Evolutionary conservation across 208 protist species (phyloP).

Genomic region (Crithidia acanthocephali): DNA sequence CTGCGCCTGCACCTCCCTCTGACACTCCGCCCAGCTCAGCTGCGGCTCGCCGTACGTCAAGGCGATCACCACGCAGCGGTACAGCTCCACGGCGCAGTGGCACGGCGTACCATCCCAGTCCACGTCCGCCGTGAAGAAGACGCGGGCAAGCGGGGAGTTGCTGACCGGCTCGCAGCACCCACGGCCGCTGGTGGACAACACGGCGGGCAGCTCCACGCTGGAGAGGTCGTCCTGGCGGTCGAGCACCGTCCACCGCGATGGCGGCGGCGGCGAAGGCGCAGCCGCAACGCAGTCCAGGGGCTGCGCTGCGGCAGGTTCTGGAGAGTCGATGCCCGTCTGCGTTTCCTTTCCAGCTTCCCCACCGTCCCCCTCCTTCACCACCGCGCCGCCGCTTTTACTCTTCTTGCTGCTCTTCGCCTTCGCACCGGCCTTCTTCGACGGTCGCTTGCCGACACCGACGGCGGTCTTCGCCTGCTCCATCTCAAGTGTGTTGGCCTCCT

Average conservation of each 20-base stretch:
- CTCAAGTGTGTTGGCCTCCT: constrained; percentile 35
- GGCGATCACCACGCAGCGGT: constrained; percentile 64
- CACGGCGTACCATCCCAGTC: constrained; percentile 59
- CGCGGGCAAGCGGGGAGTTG: constrained; percentile 43
- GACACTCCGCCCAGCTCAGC: constrained; percentile 29
- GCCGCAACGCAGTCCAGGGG: neutral
- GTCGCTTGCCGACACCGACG: neutral
- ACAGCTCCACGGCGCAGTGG: constrained; percentile 62
- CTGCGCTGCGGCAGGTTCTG: neutral
- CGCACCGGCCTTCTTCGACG: constrained; percentile 14
- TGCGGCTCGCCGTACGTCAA: constrained; percentile 30
- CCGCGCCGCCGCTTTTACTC: constrained; percentile 8
- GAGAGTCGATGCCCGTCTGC: neutral
- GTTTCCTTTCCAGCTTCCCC: constrained; percentile 1
- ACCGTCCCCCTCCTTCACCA: neutral
- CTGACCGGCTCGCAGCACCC: constrained; percentile 48
- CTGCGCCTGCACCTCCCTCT: constrained; percentile 6
- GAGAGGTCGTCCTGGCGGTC: constrained; percentile 19
- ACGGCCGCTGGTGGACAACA: constrained; percentile 15
- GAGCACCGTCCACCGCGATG: constrained; percentile 23
- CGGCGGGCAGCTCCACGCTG: constrained; percentile 17
- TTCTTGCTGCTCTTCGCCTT: constrained; percentile 35
- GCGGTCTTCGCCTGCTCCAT: constrained; percentile 37
- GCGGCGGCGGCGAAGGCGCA: neutral
- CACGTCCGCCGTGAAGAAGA: constrained; percentile 41